These are phyloP conservation scores for Hypoxylon sp. DNA, from an alignment of 2,329 filamentous ascomycete genomes.

Conservation along the genomic window DNA sequence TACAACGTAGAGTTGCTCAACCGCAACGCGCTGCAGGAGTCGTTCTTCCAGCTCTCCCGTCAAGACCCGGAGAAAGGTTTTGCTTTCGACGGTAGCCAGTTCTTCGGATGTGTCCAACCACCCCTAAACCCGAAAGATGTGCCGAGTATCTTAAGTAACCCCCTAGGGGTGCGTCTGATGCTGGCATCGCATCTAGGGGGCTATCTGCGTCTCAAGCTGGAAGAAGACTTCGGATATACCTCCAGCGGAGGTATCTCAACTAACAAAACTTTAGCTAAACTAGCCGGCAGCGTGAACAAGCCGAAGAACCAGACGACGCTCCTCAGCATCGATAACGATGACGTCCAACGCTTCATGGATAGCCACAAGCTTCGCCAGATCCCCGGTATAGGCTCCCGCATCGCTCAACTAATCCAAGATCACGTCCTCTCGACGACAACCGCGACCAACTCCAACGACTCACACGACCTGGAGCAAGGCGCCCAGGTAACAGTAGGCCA, in stretches of 20 bases:
- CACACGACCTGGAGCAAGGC: conserved; percentile 54
- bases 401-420: conserved; percentile 74
- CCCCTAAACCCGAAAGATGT: conserved; percentile 38
- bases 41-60: conserved; percentile 83
- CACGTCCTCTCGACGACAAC: conserved; percentile 59
- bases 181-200: conserved; percentile 85
- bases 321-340: conserved; percentile 69
- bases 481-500: conserved; percentile 70
- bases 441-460: conserved; percentile 51
- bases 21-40: conserved; percentile 68
- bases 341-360: conserved; percentile 78
- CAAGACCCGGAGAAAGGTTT: conserved; percentile 85
- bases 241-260: conserved; percentile 89
- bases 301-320: conserved; percentile 89
- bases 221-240: conserved; percentile 84
- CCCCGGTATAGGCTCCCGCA: conserved; percentile 86
- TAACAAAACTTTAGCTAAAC: conserved; percentile 86
- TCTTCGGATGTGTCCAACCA: conserved; percentile 70
- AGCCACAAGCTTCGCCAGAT: conserved; percentile 80
- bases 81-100: conserved; percentile 74
- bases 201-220: conserved; percentile 77
- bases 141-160: conserved; percentile 48
- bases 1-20: conserved; percentile 84
- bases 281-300: conserved; percentile 86
- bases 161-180: conserved; percentile 70